These are phyloP conservation scores for Ophiosphaerella korrae DNA, from an alignment of 2,329 filamentous ascomycete species.

Conservation along the genomic window DNA sequence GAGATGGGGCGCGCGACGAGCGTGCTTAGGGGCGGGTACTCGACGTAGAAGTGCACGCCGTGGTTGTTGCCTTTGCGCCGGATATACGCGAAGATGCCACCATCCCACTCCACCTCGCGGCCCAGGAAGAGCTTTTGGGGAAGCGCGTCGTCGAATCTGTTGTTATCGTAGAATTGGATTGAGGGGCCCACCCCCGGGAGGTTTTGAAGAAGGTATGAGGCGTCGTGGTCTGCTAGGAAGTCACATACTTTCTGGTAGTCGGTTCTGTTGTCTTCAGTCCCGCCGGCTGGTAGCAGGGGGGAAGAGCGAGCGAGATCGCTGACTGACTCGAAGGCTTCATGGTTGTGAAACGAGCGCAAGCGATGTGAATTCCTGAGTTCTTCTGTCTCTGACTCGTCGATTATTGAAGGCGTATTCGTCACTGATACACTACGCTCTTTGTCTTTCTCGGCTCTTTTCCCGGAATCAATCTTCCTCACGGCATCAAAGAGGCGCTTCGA, in stretches of 20 bases:
- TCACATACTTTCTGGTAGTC: constrained; percentile 5
- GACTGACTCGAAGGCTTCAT: background rate
- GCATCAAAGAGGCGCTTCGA: constrained; percentile 3
- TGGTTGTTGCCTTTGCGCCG: constrained; percentile 1
- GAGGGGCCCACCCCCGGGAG: constrained; percentile 6
- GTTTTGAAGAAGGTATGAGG: constrained; percentile 12
- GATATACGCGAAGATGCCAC: constrained; percentile 18
- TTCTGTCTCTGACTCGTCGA: constrained; percentile 12
- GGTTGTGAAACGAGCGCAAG: background rate
- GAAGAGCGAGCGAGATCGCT: too few relatives aligned
- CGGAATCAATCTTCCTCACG: constrained; percentile 2
- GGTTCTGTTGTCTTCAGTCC: constrained; percentile 1
- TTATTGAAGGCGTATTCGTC: background rate
- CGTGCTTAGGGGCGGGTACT: background rate
- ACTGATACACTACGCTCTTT: background rate
- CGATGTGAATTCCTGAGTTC: constrained; percentile 4
- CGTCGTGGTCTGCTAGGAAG: constrained; percentile 5
- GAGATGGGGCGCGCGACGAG: background rate
- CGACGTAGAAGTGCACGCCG: constrained; percentile 9
- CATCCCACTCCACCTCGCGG: constrained; percentile 1
- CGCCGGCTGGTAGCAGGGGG: background rate
- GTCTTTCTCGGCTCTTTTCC: background rate
- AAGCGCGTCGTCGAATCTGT: constrained; percentile 3
- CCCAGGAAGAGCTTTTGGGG: constrained; percentile 18
- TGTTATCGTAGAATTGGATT: constrained; percentile 13